A percentile compares a stretch with the other conserved stretches of the same genome.
Evolutionary conservation across 768 basidiomycete species (phyloP).

Genomic region (Collybia sordida): DNA sequence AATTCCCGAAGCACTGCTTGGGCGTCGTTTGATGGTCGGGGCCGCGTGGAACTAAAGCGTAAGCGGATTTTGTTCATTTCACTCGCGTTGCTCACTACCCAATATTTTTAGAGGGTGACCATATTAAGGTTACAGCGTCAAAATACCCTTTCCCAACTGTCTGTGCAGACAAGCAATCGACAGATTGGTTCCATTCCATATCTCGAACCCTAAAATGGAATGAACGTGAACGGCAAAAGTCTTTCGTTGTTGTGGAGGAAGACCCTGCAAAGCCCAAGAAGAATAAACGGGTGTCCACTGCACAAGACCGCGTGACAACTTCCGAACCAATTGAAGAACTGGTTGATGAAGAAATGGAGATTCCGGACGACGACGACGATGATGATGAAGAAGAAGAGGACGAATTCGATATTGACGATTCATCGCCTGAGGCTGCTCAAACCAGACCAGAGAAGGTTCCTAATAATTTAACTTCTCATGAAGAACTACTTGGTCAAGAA

Average conservation of each 20-base stretch:
- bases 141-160: constrained; percentile 99
- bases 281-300: constrained; percentile 15
- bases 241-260: constrained; percentile 97
- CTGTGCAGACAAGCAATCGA: constrained; percentile 95
- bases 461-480: constrained; percentile 10
- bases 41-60: constrained; percentile 95
- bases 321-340: constrained; percentile 11
- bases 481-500: constrained; percentile 18
- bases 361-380: constrained; percentile 50
- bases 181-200: constrained; percentile 98
- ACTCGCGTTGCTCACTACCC: constrained; percentile 9
- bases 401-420: constrained; percentile 92
- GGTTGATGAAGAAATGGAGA: constrained; percentile 48
- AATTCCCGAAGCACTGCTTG: constrained; percentile 98
- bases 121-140: constrained; percentile 97
- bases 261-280: constrained; percentile 48
- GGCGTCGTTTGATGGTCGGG: constrained; percentile 98
- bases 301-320: constrained; percentile 10
- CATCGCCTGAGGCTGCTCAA: constrained; percentile 51
- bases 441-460: constrained; percentile 1
- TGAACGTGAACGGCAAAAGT: constrained; percentile 97
- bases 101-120: constrained; percentile 82
- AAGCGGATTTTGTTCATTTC: constrained; percentile 28
- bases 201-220: constrained; percentile 98
- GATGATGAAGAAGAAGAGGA: constrained; percentile 56